A percentile compares a stretch with the other conserved stretches of the same genome.
These are phyloP conservation scores for Lepidium aucheri DNA, from an alignment of 345 rosid genomes.

Conservation along the genomic window DNA sequence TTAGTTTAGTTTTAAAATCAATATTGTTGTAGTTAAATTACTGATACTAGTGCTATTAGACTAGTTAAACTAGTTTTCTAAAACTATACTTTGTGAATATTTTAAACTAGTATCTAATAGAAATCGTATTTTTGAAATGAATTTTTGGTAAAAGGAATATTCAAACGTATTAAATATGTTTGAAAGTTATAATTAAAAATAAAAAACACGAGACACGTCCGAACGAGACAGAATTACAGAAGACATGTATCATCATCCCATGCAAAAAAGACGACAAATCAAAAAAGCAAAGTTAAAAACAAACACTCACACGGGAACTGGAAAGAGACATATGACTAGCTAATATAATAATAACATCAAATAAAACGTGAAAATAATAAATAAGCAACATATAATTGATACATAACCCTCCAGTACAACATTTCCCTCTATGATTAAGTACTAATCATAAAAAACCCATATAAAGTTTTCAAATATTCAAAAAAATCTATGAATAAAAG, in stretches of 20 bases:
- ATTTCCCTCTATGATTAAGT: too few species aligned
- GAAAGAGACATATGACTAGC: not conserved
- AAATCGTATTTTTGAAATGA: too few species aligned
- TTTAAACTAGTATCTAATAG: too few species aligned
- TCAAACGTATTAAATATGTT: too few species aligned
- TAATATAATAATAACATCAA: not conserved
- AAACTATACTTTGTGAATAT: too few species aligned
- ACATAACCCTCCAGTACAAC: not conserved
- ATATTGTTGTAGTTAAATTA: not conserved
- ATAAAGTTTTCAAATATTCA: too few species aligned
- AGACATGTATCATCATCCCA: slow-evolving; percentile 15
- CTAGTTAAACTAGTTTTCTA: too few species aligned
- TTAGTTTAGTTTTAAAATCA: not conserved
- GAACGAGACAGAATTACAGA: slow-evolving; percentile 5
- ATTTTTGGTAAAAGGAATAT: too few species aligned
- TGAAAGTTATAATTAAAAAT: not conserved
- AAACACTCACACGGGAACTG: slow-evolving; percentile 6
- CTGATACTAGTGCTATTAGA: too few species aligned
- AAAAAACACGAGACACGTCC: not conserved
- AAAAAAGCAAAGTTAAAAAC: not conserved
- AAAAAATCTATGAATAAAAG: too few species aligned
- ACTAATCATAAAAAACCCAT: too few species aligned
- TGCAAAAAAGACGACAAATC: not conserved
- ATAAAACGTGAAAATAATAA: not conserved
- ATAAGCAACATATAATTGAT: not conserved